Conservation (phyloP, 257 asterid genomes). For the Solanum gracilifrons region DNA sequence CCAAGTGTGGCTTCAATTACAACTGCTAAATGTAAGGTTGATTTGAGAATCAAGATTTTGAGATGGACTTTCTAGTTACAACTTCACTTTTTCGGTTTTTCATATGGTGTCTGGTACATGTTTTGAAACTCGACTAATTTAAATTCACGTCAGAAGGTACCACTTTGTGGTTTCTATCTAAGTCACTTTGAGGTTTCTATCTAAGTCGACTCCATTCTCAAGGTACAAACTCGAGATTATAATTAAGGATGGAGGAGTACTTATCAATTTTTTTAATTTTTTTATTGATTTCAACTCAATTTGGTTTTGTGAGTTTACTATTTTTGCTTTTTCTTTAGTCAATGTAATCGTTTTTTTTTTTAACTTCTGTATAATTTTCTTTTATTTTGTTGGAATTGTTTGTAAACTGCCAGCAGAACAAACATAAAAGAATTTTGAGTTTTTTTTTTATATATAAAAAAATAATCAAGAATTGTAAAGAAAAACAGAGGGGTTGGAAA, state of each 20-base stretch:
- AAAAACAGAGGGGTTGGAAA: background rate
- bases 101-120: accelerated
- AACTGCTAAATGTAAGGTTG: constrained; percentile 63
- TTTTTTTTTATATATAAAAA: background rate
- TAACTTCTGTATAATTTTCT: background rate
- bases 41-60: constrained; percentile 82
- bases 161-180: background rate
- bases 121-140: background rate
- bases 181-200: background rate
- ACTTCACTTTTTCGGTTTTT: background rate
- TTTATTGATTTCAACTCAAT: background rate
- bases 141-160: background rate
- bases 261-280: background rate
- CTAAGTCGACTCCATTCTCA: background rate
- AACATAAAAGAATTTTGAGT: background rate
- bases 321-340: background rate
- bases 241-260: background rate
- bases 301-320: background rate
- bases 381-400: background rate
- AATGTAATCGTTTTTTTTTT: background rate
- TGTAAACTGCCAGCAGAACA: background rate
- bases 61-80: constrained; percentile 47
- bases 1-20: constrained; percentile 36
- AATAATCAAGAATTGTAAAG: background rate
- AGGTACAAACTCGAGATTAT: background rate